phyloP scores from a whole-genome alignment of 2,329 filamentous ascomycete genomes.

The Sclerotinia spermophila region DNA sequence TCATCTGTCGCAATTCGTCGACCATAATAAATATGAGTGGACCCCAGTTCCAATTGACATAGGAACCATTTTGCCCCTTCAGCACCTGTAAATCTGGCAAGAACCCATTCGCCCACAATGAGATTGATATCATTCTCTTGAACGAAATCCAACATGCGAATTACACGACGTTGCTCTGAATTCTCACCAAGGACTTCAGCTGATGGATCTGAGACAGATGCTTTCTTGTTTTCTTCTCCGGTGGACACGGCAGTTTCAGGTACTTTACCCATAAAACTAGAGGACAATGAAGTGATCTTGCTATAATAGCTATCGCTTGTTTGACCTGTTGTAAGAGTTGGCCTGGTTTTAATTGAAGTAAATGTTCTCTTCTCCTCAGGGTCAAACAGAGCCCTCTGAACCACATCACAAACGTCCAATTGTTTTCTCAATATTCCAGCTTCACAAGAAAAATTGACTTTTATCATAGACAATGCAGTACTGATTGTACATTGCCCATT shows the following conservation, averaged over 20 bases:
- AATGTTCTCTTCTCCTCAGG: slow-evolving; percentile 22
- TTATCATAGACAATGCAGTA: slow-evolving; percentile 35
- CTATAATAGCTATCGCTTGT: slow-evolving; percentile 15
- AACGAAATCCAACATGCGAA: slow-evolving; percentile 36
- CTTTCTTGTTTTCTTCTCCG: slow-evolving; percentile 9
- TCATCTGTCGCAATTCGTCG: slow-evolving; percentile 23
- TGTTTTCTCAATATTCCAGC: slow-evolving; percentile 33
- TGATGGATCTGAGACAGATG: not conserved
- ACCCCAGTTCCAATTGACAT: slow-evolving; percentile 37
- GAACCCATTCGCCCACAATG: slow-evolving; percentile 38
- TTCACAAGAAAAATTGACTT: slow-evolving; percentile 35
- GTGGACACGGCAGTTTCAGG: slow-evolving; percentile 4
- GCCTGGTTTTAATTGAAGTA: not conserved
- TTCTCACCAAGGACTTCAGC: slow-evolving; percentile 17
- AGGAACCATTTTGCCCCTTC: slow-evolving; percentile 38
- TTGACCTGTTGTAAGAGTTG: slow-evolving; percentile 4
- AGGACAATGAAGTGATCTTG: slow-evolving; percentile 9
- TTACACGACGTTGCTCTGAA: slow-evolving; percentile 29
- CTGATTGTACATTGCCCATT: slow-evolving; percentile 37
- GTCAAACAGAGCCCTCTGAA: slow-evolving; percentile 32
- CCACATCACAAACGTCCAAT: slow-evolving; percentile 35
- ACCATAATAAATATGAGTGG: slow-evolving; percentile 35
- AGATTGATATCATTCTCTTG: slow-evolving; percentile 32
- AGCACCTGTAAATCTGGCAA: slow-evolving; percentile 36
- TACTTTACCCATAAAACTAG: slow-evolving; percentile 15